Percentiles rank a stretch among this genome's conserved stretches.
Conservation (phyloP, 2,329 filamentous ascomycete genomes). For the Trichoderma endophyticum region DNA sequence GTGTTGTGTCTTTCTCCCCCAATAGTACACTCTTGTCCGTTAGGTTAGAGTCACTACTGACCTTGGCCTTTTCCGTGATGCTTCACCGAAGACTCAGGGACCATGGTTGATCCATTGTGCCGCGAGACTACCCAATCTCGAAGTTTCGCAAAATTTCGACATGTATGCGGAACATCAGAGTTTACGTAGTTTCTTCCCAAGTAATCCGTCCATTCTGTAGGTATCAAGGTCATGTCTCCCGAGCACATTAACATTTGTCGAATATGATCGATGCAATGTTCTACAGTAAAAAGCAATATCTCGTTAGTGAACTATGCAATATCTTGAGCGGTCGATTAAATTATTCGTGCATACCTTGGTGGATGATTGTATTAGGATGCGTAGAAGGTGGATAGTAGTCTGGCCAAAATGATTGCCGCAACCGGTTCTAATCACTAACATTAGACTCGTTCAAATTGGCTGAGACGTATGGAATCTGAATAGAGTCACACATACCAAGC, state of each 20-base stretch:
- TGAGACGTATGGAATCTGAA: not conserved
- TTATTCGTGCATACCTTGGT: not conserved
- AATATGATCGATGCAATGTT: not conserved
- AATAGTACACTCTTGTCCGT: no score
- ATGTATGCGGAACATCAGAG: not conserved
- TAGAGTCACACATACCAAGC: not conserved
- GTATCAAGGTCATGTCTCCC: not conserved
- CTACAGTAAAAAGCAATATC: fast-evolving
- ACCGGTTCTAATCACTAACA: not conserved
- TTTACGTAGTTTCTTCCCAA: not conserved
- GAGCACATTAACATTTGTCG: not conserved
- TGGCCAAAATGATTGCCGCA: not conserved
- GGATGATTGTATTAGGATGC: not conserved
- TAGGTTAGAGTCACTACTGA: not conserved
- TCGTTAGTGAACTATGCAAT: not conserved
- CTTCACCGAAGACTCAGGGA: not conserved
- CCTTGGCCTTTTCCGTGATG: not conserved
- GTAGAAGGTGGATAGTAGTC: not conserved
- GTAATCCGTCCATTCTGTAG: not conserved
- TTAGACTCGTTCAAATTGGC: not conserved
- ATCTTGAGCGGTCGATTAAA: not conserved
- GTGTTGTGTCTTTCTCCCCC: no score
- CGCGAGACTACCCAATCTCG: not conserved
- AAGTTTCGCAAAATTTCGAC: not conserved
- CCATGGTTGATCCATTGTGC: not conserved